Evolutionary conservation across 805 yeast genomes (phyloP).

Genomic region (Candida nanaspora): DNA sequence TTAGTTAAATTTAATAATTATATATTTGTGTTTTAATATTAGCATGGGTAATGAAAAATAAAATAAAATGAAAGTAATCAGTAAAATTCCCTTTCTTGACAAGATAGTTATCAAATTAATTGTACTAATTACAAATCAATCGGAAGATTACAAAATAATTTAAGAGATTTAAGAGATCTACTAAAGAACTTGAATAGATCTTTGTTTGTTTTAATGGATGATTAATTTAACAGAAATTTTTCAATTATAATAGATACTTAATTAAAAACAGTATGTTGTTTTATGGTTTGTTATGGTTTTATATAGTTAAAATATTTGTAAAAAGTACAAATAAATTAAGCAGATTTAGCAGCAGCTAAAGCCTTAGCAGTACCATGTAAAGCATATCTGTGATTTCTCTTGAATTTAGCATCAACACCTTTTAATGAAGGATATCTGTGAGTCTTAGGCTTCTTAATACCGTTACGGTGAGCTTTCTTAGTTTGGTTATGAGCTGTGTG

Average conservation of each 20-base stretch:
- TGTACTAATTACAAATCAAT: too few relatives aligned
- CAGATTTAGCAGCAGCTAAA: constrained; percentile 61
- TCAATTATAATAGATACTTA: too few relatives aligned
- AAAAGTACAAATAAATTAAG: constrained; percentile 9
- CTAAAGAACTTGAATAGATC: too few relatives aligned
- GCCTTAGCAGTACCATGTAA: constrained; percentile 96
- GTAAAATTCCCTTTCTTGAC: too few relatives aligned
- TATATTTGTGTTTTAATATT: constrained; percentile 1
- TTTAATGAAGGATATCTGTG: constrained; percentile 96
- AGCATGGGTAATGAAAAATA: constrained; percentile 2
- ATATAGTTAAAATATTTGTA: not conserved
- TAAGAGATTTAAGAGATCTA: too few relatives aligned
- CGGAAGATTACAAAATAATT: too few relatives aligned
- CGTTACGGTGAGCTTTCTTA: constrained; percentile 99
- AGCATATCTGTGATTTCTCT: constrained; percentile 99
- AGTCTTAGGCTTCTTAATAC: constrained; percentile 99
- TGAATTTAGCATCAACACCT: constrained; percentile 99
- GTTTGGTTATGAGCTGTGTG: constrained; percentile 99
- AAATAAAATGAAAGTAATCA: too few relatives aligned
- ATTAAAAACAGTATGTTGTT: too few relatives aligned
- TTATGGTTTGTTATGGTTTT: not conserved
- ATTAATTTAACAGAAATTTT: too few relatives aligned
- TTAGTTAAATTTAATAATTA: not conserved
- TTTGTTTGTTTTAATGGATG: too few relatives aligned
- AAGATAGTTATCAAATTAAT: too few relatives aligned